phyloP scores from a whole-genome alignment of 2,329 filamentous ascomycete species.

The Curvularia hawaiiensis region DNA sequence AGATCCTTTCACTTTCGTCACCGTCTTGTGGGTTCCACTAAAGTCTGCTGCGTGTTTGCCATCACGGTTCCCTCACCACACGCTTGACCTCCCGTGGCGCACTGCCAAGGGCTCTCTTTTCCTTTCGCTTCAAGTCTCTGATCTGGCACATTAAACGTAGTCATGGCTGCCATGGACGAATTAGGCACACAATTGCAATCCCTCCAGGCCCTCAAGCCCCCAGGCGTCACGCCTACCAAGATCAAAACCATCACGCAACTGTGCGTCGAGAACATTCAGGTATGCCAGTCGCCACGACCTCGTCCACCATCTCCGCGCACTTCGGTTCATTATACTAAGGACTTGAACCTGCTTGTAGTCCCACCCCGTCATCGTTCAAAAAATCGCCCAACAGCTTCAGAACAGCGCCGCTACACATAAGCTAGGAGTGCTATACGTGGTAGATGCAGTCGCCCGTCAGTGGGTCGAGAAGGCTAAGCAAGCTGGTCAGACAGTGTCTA shows the following conservation, averaged over 20 bases:
- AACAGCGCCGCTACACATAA: constrained; percentile 95
- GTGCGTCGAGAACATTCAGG: constrained; percentile 66
- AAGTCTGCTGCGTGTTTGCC: constrained; percentile 32
- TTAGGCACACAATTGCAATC: constrained; percentile 88
- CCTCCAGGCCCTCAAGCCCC: constrained; percentile 88
- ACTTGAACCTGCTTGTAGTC: constrained; percentile 62
- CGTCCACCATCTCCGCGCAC: constrained; percentile 10
- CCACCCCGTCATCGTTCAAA: constrained; percentile 93
- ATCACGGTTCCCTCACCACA: constrained; percentile 26
- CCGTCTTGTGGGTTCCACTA: constrained; percentile 35
- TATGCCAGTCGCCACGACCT: constrained; percentile 30
- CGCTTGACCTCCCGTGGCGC: constrained; percentile 13
- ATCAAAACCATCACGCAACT: constrained; percentile 86
- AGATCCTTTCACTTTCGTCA: constrained; percentile 30
- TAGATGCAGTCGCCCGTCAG: constrained; percentile 99
- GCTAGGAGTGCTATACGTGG: constrained; percentile 97
- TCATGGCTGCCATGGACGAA: constrained; percentile 80
- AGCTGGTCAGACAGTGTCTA: constrained; percentile 76
- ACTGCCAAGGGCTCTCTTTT: constrained; percentile 16
- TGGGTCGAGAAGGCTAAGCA: constrained; percentile 96
- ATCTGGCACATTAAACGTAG: constrained; percentile 36
- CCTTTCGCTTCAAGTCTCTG: constrained; percentile 27
- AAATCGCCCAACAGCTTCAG: constrained; percentile 96
- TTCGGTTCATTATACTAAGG: constrained; percentile 34
- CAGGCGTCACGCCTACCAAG: constrained; percentile 91